phyloP scores from a whole-genome alignment of 768 basidiomycete species.

The Crepidotus variabilis region DNA sequence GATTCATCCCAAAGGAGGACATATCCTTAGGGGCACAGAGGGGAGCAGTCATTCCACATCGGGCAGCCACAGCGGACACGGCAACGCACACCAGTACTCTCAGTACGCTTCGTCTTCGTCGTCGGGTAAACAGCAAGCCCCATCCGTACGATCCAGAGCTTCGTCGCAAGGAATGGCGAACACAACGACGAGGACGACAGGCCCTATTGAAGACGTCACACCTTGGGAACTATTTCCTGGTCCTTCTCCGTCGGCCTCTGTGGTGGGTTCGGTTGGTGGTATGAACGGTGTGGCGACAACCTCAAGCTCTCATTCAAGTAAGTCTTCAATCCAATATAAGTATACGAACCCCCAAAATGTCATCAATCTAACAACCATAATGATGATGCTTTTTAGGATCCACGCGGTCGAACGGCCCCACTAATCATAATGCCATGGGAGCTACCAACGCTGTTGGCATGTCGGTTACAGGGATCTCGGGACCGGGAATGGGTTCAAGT shows the following conservation, averaged over 20 bases:
- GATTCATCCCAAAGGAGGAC: not conserved
- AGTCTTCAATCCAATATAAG: not conserved
- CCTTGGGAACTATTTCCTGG: constrained; percentile 33
- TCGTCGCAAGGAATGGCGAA: not conserved
- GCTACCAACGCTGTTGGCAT: not conserved
- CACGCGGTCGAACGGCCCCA: not conserved
- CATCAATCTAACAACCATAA: not conserved
- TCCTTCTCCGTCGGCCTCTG: constrained; percentile 3
- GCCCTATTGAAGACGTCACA: constrained; percentile 32
- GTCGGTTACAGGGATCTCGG: not conserved
- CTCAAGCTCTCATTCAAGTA: not conserved
- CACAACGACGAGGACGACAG: constrained; percentile 15
- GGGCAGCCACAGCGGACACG: not conserved
- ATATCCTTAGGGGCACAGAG: not conserved
- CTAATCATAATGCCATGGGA: not conserved
- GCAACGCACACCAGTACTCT: not conserved
- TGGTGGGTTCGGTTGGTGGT: not conserved
- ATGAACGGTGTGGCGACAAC: not conserved
- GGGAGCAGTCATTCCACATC: not conserved
- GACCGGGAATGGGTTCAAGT: not conserved
- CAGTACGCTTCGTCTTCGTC: not conserved
- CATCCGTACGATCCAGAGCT: not conserved
- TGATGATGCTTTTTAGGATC: not conserved
- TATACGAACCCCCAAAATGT: not conserved
- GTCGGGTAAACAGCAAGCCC: not conserved